phyloP scores from a whole-genome alignment of 2,329 filamentous ascomycete genomes.

The Ophiostoma populinum region DNA sequence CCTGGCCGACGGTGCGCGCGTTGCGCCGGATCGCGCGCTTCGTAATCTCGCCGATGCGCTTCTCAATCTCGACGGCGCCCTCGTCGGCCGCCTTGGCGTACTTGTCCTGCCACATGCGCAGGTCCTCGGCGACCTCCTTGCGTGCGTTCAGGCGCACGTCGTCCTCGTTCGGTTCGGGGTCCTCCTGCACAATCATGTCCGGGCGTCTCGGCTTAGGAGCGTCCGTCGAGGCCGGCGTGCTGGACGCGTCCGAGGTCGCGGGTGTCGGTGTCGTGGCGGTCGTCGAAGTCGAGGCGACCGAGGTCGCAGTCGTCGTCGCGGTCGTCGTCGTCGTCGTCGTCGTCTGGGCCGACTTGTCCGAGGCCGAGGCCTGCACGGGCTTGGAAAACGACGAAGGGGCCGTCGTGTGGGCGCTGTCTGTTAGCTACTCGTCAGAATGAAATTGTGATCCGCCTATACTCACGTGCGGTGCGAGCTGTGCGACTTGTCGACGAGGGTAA shows the following conservation, averaged over 20 bases:
- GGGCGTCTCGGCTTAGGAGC: conserved; percentile 9
- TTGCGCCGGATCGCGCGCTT: conserved; percentile 42
- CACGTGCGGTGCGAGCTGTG: conserved; percentile 7
- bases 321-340: conserved; percentile 13
- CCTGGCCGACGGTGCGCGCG: conserved; percentile 46
- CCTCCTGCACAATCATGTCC: conserved; percentile 24
- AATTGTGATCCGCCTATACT: not conserved
- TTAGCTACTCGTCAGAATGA: not conserved
- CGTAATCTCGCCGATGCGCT: conserved; percentile 42
- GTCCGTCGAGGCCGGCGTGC: conserved; percentile 8
- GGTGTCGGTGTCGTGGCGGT: conserved; percentile 14
- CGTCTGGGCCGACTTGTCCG: conserved; percentile 8
- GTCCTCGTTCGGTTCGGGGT: conserved; percentile 30
- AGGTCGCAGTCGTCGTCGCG: conserved; percentile 15
- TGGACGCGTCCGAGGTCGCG: conserved; percentile 9
- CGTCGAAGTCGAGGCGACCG: not conserved
- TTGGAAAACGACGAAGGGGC: conserved; percentile 22
- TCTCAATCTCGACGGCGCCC: conserved; percentile 56
- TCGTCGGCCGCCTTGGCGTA: conserved; percentile 76
- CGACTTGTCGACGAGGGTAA: conserved; percentile 47
- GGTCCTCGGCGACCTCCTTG: conserved; percentile 57
- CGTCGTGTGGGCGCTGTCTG: not conserved
- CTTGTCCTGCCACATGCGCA: conserved; percentile 74
- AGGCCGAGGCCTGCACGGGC: conserved; percentile 13
- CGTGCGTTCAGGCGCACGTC: conserved; percentile 40